phyloP scores from a whole-genome alignment of 768 basidiomycete genomes.

The Leucocoprinus leucothites region DNA sequence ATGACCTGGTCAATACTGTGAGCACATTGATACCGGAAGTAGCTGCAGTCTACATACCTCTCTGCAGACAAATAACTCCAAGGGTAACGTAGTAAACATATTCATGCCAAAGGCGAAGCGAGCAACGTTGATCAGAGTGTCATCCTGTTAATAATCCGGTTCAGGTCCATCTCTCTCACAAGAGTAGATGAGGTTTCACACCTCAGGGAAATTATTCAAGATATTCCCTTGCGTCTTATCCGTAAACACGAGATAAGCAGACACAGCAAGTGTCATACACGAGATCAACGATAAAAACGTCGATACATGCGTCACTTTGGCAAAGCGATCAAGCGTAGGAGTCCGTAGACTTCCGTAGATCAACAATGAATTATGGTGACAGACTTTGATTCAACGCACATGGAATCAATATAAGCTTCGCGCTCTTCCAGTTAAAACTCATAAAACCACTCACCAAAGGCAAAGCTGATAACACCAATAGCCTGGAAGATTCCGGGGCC shows the following conservation, averaged over 20 bases:
- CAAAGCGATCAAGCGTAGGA: conserved; percentile 92
- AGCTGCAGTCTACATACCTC: conserved; percentile 52
- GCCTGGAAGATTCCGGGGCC: conserved; percentile 87
- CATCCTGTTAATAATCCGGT: conserved; percentile 42
- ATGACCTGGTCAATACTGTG: conserved; percentile 57
- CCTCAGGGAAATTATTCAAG: conserved; percentile 88
- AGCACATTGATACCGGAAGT: background rate
- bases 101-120: conserved; percentile 92
- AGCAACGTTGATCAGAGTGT: conserved; percentile 92
- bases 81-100: conserved; percentile 97
- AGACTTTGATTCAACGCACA: conserved; percentile 51
- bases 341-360: conserved; percentile 93
- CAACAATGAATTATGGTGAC: conserved; percentile 95
- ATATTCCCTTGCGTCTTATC: conserved; percentile 94
- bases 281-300: conserved; percentile 80
- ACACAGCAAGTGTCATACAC: conserved; percentile 81
- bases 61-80: conserved; percentile 96
- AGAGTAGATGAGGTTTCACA: conserved; percentile 23
- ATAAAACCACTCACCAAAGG: conserved; percentile 50
- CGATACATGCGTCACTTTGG: conserved; percentile 89
- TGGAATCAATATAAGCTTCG: background rate
- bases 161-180: background rate
- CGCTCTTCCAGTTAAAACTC: background rate
- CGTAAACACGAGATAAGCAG: conserved; percentile 87
- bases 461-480: conserved; percentile 95